Percentiles rank a stretch among this genome's conserved stretches.
Conservation (phyloP, 208 protist genomes). For the Lotmaria passim region DNA sequence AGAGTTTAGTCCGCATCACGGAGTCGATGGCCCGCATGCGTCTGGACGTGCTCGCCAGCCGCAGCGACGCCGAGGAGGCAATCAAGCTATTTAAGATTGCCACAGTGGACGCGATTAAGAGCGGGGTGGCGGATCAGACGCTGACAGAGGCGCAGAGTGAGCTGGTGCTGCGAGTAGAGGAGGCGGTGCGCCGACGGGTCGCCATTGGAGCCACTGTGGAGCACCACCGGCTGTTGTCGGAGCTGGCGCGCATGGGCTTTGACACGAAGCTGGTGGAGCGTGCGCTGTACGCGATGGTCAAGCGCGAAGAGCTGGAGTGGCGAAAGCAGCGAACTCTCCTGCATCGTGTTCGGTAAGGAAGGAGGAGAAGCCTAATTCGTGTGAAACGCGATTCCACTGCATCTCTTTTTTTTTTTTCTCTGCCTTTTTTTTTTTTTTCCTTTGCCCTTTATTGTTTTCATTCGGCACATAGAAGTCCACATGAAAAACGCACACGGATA, state of each 20-base stretch:
- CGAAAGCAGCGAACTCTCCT: conserved; percentile 88
- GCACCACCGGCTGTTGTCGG: conserved; percentile 76
- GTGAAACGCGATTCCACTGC: neutral
- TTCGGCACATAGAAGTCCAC: too few species aligned
- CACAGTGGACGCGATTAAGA: conserved; percentile 95
- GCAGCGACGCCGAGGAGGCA: conserved; percentile 94
- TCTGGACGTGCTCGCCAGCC: conserved; percentile 86
- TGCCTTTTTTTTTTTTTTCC: too few species aligned
- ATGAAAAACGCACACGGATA: too few species aligned
- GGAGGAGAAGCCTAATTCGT: neutral
- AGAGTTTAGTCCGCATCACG: conserved; percentile 97
- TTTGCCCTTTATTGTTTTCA: too few species aligned
- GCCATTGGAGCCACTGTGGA: conserved; percentile 87
- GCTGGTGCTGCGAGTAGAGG: conserved; percentile 83
- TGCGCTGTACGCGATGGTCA: conserved; percentile 89
- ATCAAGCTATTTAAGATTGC: conserved; percentile 95
- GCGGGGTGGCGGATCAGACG: conserved; percentile 73
- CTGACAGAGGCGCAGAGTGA: conserved; percentile 88
- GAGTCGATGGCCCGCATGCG: conserved; percentile 98
- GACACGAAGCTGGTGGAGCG: conserved; percentile 86
- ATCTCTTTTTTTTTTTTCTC: conserved; percentile 22
- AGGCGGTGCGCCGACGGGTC: conserved; percentile 81
- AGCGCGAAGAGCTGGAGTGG: conserved; percentile 89
- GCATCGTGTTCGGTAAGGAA: conserved; percentile 65
- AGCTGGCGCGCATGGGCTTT: conserved; percentile 86